Conservation (phyloP, 148 eudicot species). For the Oxyria digyna region DNA sequence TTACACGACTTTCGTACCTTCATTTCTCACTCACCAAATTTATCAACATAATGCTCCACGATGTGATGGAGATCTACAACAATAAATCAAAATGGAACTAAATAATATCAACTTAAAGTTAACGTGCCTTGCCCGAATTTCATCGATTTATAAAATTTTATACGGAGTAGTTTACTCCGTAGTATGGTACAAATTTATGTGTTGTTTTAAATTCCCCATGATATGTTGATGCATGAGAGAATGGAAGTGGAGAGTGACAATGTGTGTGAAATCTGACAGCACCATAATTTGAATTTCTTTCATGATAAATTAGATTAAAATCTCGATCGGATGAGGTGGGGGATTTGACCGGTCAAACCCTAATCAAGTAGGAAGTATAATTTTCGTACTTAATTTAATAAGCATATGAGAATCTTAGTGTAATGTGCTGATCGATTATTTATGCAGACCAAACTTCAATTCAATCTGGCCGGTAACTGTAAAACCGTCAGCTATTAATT, state of each 20-base stretch:
- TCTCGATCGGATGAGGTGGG: conserved; percentile 1
- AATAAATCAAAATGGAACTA: not conserved
- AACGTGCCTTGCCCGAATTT: not conserved
- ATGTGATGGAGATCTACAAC: too few species aligned
- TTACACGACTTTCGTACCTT: not conserved
- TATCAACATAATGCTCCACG: not conserved
- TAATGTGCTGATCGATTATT: conserved; percentile 1
- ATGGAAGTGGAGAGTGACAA: not conserved
- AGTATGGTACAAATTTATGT: not conserved
- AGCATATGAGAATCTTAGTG: conserved; percentile 1
- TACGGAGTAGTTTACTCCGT: too few species aligned
- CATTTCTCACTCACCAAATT: not conserved
- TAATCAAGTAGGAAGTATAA: not conserved
- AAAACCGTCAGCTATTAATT: not conserved
- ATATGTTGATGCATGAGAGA: not conserved
- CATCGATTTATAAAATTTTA: not conserved
- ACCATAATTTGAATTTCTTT: not conserved
- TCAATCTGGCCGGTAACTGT: conserved; percentile 8
- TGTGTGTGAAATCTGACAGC: conserved; percentile 10
- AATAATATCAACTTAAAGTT: not conserved
- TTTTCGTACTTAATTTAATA: not conserved
- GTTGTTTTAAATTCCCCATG: not conserved
- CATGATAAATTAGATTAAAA: not conserved
- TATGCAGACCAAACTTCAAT: conserved; percentile 2
- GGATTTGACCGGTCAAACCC: conserved; percentile 5